Conservation (phyloP, 768 basidiomycete species). For the Butyriboletus loyo region DNA sequence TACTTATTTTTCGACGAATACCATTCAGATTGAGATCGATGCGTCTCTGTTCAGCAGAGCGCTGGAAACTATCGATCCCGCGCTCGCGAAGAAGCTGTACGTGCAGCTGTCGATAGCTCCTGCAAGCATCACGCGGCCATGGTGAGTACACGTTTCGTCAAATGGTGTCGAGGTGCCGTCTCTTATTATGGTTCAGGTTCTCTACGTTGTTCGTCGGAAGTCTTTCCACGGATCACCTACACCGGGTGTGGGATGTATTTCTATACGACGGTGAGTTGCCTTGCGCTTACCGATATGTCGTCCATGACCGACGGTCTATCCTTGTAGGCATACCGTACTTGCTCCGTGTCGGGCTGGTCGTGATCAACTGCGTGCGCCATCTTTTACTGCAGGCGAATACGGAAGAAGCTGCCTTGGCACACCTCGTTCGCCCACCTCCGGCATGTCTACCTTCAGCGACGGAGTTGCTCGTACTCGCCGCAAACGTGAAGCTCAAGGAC, state of each 20-base stretch:
- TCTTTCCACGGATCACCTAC: slow-evolving; percentile 61
- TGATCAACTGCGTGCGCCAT: slow-evolving; percentile 60
- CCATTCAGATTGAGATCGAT: slow-evolving; percentile 73
- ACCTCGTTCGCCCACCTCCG: slow-evolving; percentile 50
- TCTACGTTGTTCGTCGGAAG: slow-evolving; percentile 65
- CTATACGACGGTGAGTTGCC: slow-evolving; percentile 66
- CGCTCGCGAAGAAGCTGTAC: slow-evolving; percentile 64
- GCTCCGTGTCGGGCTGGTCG: slow-evolving; percentile 67
- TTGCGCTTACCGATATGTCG: not conserved
- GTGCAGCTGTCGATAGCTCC: slow-evolving; percentile 61
- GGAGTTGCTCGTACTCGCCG: slow-evolving; percentile 58
- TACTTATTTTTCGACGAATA: slow-evolving; percentile 62
- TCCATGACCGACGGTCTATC: slow-evolving; percentile 1
- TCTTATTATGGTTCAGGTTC: slow-evolving; percentile 48
- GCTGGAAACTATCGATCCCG: slow-evolving; percentile 59
- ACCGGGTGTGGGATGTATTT: slow-evolving; percentile 82
- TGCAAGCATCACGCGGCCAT: slow-evolving; percentile 55
- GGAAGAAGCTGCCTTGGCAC: slow-evolving; percentile 44
- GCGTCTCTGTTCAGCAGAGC: slow-evolving; percentile 66
- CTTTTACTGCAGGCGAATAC: slow-evolving; percentile 50
- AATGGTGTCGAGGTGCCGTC: not conserved
- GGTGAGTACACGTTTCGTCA: slow-evolving; percentile 39
- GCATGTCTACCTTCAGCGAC: slow-evolving; percentile 55
- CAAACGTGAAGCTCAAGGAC: slow-evolving; percentile 71
- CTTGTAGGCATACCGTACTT: slow-evolving; percentile 67